Evolutionary conservation across 2,329 filamentous ascomycete species (phyloP), one percentile per base, ranked within the genome.

Genomic region (Stagonosporopsis vannaccii): DNA sequence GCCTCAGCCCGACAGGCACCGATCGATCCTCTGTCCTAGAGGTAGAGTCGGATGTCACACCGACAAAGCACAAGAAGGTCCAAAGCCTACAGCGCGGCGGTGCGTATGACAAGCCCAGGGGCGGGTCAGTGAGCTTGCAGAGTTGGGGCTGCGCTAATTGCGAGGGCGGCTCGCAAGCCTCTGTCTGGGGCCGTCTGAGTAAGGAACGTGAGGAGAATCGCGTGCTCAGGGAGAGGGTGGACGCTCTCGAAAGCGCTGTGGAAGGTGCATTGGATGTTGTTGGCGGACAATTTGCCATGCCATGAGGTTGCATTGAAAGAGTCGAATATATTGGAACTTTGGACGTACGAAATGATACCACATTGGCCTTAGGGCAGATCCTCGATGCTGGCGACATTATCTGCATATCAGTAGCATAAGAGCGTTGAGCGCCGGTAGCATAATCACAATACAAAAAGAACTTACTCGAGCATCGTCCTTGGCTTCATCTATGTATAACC

Each of bases 221-320:
- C 23, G 77, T 76, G 7, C 69, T 87, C 43, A 82, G 84, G 64
- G 73, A 77, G 40, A 76, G 84, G 43, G 76, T 87, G 3, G 78
- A 78, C 11, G 79, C 83, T 47, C 73, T 87, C 32, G 83, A 87
- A 65, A 73, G 77, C 37, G 80, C 80, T 19, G 77, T 87, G 45
- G 84, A 87, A 51, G 81, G 83, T 37, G 84, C 82, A 45, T 77
- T 88, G 60, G 80, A 82, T 56, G 74, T 85, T 46, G 81, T 86
- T 39, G 66, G 68, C 56, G 73, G 74, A 32, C 70, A 69, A 26
- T 73, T 67, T 68, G 66, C 36, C 7, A 32, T 43, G 53, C 37
- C 30, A 22, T 56, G 22, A 56, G 20, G 20, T 26, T 17, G 8
- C 17, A 36, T n/a, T 23, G 19, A 28, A 8, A 1, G n/a, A 39